Evolutionary conservation across 1,284 basidiomycete genomes (phyloP), one percentile per base, ranked within the genome.

Genomic region (Irpex sp.): DNA sequence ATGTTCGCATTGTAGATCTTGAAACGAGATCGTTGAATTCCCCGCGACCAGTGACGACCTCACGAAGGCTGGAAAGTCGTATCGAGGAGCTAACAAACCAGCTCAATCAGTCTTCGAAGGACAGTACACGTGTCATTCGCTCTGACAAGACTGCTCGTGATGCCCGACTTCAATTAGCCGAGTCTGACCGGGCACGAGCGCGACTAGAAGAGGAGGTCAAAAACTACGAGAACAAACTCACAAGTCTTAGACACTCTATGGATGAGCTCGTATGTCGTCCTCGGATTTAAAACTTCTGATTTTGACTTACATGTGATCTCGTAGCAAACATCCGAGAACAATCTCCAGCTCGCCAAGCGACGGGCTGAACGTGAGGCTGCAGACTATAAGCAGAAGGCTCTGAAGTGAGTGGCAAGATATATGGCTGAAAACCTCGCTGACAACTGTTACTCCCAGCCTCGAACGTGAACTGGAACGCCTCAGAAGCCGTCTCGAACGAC

Each of bases 1-100:
- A 93, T 63, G 82, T 92, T 43, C 88, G 87, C 36, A 85, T 94
- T 63, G 87, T 92, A 6, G 92, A 94, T 69, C 78, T 94, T 9
- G 93, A 94, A 72, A 92, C 91, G 0, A 89, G 82, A 69, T 88
- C 91, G 0, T 88, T 91, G 67, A 83, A 73, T 63, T 71, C 84
- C 15, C 86, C 90, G n/a, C 81, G 88, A 26, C 81, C 87, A 8
- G 72, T 83, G 0, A 74, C 77, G 1, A 81, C 85, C 0, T 76
- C 75, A 6, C 68, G 87, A 56, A 83, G 88, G 31, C 75, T 86
- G 36, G 89, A 90, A 63, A 84, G 79, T 58, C 83, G 88, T 17
- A 85, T 92, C 53, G 89, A 90, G 66, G 92, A 93, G 69, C 80
- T 93, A 57, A 83, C 85, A 1, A 81, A 74, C 61, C 87, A 89